Evolutionary conservation across 2,329 filamentous ascomycete species (phyloP).

Genomic region (Cryphonectria japonica): DNA sequence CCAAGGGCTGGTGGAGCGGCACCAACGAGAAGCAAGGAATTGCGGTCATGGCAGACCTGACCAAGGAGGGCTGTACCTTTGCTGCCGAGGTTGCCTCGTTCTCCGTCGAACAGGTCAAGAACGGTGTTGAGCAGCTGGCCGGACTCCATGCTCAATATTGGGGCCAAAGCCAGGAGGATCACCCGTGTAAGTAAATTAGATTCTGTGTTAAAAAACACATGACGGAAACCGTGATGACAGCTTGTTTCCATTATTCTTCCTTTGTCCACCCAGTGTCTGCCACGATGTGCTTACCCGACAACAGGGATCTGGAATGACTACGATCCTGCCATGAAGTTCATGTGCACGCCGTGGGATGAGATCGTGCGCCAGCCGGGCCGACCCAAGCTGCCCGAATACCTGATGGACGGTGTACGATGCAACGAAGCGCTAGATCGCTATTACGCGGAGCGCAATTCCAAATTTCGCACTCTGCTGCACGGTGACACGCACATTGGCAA

Average conservation of each 20-base stretch:
- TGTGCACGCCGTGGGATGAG: conserved; percentile 34
- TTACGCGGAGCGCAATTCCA: conserved; percentile 38
- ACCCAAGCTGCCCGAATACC: conserved; percentile 35
- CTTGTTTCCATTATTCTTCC: not conserved
- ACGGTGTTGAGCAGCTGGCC: conserved; percentile 42
- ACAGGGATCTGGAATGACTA: conserved; percentile 34
- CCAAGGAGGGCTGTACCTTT: conserved; percentile 32
- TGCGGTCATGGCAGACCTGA: conserved; percentile 19
- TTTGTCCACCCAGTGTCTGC: not conserved
- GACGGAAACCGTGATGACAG: not conserved
- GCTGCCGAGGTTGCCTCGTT: conserved; percentile 39
- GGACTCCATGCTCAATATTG: conserved; percentile 39
- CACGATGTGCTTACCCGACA: conserved; percentile 6
- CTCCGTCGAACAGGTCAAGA: conserved; percentile 39
- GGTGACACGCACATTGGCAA: conserved; percentile 43
- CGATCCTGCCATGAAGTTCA: conserved; percentile 33
- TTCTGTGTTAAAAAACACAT: not conserved
- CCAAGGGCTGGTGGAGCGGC: conserved; percentile 18
- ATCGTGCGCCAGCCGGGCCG: conserved; percentile 35
- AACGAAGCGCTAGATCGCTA: conserved; percentile 39
- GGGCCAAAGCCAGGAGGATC: conserved; percentile 34
- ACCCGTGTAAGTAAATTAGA: conserved; percentile 20
- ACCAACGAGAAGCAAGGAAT: conserved; percentile 6
- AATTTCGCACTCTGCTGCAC: conserved; percentile 40
- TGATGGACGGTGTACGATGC: conserved; percentile 37